phyloP scores from a whole-genome alignment of 2,329 filamentous ascomycete species.

The Colletotrichum lindemuthianum region DNA sequence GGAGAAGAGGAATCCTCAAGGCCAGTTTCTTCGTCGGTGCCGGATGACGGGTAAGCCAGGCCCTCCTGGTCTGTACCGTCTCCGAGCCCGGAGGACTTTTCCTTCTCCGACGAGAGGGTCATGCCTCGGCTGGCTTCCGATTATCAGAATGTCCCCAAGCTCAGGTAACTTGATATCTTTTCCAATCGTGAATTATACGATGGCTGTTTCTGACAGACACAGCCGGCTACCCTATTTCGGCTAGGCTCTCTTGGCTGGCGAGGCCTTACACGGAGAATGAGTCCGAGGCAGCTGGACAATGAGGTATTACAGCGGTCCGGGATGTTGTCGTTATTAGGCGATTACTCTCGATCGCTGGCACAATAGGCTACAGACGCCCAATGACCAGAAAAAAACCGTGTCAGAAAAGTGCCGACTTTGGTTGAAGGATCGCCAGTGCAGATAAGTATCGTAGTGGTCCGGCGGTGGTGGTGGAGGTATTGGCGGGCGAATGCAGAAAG shows the following conservation, averaged over 20 bases:
- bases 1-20: not conserved
- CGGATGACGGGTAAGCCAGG: not conserved
- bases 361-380: not conserved
- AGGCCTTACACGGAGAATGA: no score
- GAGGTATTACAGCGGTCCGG: conserved; percentile 1
- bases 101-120: conserved; percentile 13
- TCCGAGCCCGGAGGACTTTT: conserved; percentile 8
- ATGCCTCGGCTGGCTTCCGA: not conserved
- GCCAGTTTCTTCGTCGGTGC: conserved; percentile 22
- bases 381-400: not conserved
- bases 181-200: no score
- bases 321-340: conserved; percentile 8
- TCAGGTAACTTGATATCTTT: no score
- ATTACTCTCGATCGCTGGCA: not conserved
- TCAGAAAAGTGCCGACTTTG: not conserved
- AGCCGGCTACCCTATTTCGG: no score
- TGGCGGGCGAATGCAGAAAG: conserved; percentile 1
- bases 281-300: no score
- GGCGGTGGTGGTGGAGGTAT: not conserved
- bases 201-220: no score
- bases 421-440: conserved; percentile 10
- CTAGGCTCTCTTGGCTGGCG: no score
- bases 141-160: no score
- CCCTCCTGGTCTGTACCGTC: conserved; percentile 2
- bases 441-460: not conserved